Evolutionary conservation across 192 early-diverging fungal genomes (phyloP), one percentile per base, ranked within the genome.

Genomic region (Paraglomus occultum): DNA sequence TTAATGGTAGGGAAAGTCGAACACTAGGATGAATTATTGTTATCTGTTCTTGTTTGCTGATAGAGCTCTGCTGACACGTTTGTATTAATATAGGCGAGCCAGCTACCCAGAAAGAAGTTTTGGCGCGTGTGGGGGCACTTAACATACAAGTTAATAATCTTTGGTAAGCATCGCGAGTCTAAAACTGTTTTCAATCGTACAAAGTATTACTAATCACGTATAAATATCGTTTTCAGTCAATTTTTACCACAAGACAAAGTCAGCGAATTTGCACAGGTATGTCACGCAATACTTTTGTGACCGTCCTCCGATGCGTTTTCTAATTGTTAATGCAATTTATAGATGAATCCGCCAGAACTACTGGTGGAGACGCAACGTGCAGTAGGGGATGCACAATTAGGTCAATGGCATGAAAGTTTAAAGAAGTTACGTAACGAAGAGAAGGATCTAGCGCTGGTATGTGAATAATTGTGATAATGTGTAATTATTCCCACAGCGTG

Each of bases 191-290:
- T 1, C 9, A 51, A 10, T n/a, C n/a, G 49, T 57, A 39, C n/a
- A n/a, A n/a, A n/a, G n/a, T 15, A n/a, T 51, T 14, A 17, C 12
- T 68, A 50, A 9, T 8, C 2, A 43, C 9, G 6, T 54, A 1
- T 12, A 15, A 45, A 45, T 9, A 48, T 14, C 42, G 9, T 64
- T 12, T 52, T 38, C n/a, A 92, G 90, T 76, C 96, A 97, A 79
- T 97, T 99, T 69, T 77, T 99, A 63, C 97, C 97, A 7, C 97
- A 99, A 73, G 97, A 99, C 77, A 83, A 87, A 59, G 97, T 99
- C 6, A 84, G 88, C 6, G 92, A 93, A 67, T 99, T 99, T 73
- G 94, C 95, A 5, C 87, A 91, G 76, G 86, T 91, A 74, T 44
- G 0, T 42, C 46, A 42, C 12, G 1, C 22, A 17, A 46, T 72